Conservation (phyloP, 2,329 filamentous ascomycete genomes). For the Aspergillus ibericus region DNA sequence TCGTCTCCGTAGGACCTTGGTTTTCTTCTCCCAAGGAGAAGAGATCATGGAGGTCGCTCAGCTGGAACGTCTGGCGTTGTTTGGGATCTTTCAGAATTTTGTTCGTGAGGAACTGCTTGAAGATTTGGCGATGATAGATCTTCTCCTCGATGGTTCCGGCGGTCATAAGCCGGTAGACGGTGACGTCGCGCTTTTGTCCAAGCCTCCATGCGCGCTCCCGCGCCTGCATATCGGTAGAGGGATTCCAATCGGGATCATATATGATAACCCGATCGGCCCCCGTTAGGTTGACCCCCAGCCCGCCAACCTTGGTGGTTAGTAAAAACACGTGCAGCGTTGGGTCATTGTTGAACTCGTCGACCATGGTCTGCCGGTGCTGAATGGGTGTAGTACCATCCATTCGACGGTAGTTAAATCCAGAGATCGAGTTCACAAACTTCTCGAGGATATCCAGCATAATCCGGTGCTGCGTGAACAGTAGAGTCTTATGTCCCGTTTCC, state of each 20-base stretch:
- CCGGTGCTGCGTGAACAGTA: constrained; percentile 88
- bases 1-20: constrained; percentile 76
- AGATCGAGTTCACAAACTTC: constrained; percentile 68
- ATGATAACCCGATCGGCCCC: constrained; percentile 96
- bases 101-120: constrained; percentile 96
- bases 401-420: constrained; percentile 72
- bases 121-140: constrained; percentile 97
- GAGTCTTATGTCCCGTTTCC: constrained; percentile 85
- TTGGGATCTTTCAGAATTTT: constrained; percentile 95
- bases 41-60: constrained; percentile 86
- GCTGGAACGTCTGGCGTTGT: constrained; percentile 85
- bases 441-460: constrained; percentile 97
- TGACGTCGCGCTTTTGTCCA: constrained; percentile 91
- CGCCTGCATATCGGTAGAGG: constrained; percentile 92
- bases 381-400: constrained; percentile 95
- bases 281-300: constrained; percentile 89
- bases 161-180: constrained; percentile 96
- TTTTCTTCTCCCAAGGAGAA: constrained; percentile 73
- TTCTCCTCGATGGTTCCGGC: constrained; percentile 98
- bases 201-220: constrained; percentile 93
- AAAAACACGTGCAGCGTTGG: constrained; percentile 82
- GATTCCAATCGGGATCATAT: constrained; percentile 98
- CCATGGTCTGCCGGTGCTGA: constrained; percentile 81
- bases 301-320: constrained; percentile 92
- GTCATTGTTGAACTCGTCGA: constrained; percentile 88